phyloP scores from a whole-genome alignment of 1,139 yeast species.

The Suhomyces taliae region DNA sequence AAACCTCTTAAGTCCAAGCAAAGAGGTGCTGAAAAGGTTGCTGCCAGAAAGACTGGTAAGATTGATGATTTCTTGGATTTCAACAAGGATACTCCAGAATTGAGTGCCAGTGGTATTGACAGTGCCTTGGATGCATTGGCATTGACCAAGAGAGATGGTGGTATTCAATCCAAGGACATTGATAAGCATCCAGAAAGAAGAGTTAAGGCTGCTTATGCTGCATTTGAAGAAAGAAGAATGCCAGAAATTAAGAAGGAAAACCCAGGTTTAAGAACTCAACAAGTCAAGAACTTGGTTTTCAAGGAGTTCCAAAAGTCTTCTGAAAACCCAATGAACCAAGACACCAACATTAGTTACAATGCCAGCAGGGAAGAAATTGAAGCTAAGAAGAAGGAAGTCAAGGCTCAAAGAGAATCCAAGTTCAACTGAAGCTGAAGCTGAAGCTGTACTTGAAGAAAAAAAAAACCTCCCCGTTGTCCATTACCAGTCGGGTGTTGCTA shows the following conservation, averaged over 20 bases:
- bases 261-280: slow-evolving; percentile 80
- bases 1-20: slow-evolving; percentile 55
- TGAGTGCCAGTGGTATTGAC: slow-evolving; percentile 75
- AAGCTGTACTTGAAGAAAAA: no score
- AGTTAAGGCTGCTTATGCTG: slow-evolving; percentile 77
- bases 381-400: slow-evolving; percentile 51
- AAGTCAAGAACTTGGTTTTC: slow-evolving; percentile 67
- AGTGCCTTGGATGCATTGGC: slow-evolving; percentile 77
- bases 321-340: slow-evolving; percentile 85
- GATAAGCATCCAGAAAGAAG: slow-evolving; percentile 91
- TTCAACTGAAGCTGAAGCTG: slow-evolving; percentile 20
- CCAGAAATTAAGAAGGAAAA: slow-evolving; percentile 76
- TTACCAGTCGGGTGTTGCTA: no score
- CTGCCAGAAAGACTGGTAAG: slow-evolving; percentile 62
- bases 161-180: slow-evolving; percentile 59
- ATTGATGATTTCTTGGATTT: slow-evolving; percentile 61
- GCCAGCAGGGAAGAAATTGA: slow-evolving; percentile 59
- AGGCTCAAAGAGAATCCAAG: slow-evolving; percentile 46
- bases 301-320: slow-evolving; percentile 82
- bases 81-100: slow-evolving; percentile 50
- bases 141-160: slow-evolving; percentile 56
- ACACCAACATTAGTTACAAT: slow-evolving; percentile 60
- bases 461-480: no score
- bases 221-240: slow-evolving; percentile 68
- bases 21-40: slow-evolving; percentile 73